phyloP scores from a whole-genome alignment of 2,329 filamentous ascomycete species.

The Tolypocladium cylindrosporum region DNA sequence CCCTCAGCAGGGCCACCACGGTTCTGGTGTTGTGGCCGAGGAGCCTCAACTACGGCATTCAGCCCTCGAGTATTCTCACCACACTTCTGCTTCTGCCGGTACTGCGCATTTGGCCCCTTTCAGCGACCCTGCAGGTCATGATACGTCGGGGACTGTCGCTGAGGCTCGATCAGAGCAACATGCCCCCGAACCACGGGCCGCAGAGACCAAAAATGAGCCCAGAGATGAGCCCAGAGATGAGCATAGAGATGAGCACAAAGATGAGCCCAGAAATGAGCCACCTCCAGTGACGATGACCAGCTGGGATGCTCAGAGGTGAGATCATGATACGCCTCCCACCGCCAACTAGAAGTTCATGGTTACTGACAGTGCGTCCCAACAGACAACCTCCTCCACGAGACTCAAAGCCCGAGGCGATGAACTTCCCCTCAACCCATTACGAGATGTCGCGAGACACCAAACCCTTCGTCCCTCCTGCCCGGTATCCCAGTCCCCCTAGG shows the following conservation, averaged over 20 bases:
- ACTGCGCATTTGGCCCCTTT: background rate
- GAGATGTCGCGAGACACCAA: slow-evolving; percentile 68
- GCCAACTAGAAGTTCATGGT: background rate
- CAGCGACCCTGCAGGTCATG: background rate
- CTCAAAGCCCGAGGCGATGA: slow-evolving; percentile 74
- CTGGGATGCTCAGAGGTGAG: slow-evolving; percentile 47
- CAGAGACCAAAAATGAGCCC: background rate
- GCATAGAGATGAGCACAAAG: too few species aligned
- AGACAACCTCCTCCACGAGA: slow-evolving; percentile 54
- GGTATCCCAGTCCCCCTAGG: slow-evolving; percentile 74
- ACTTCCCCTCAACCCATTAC: slow-evolving; percentile 72
- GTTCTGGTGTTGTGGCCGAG: background rate
- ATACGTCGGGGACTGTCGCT: background rate
- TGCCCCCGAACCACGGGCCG: background rate
- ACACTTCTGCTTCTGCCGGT: background rate
- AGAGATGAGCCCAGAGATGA: too few species aligned
- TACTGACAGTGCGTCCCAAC: background rate
- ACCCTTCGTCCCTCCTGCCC: slow-evolving; percentile 66
- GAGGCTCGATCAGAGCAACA: background rate
- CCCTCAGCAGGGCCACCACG: background rate
- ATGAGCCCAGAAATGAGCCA: background rate
- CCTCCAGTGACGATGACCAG: slow-evolving; percentile 17
- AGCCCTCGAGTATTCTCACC: background rate
- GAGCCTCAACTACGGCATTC: too few species aligned
- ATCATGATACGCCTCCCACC: background rate